Base-by-base conservation (phyloP, 2,329 filamentous ascomycete genomes). In the Calonectria montana region DNA sequence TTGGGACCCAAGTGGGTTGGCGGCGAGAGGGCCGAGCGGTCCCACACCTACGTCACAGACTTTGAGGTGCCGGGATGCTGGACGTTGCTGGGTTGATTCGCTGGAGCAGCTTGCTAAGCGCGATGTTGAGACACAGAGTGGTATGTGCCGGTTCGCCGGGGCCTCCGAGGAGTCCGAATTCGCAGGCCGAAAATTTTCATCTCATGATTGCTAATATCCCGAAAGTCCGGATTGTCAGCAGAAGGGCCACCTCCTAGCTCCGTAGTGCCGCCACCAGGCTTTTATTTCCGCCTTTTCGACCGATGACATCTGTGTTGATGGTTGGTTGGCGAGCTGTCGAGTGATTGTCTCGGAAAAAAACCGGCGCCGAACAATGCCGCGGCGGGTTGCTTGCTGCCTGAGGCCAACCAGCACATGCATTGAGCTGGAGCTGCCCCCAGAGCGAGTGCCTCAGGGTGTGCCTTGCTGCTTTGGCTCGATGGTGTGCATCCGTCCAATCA, bases 111-210 rank as follows among this genome's bases (percentile, higher is more conserved):
- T 57, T 57, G 53, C 31, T 59, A 59, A 59, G 31, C 53, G 53
- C 53, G 35, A 25, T 21, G n/a, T 59, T 39, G 35, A 39, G 21
- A 59, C 53, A 39, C 53, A 59, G 35, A 18, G 53, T 59, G 31
- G 53, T 39, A 59, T 39, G 53, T 39, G 53, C 53, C 53, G 64
- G 48, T n/a, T 66, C 50, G 65, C 65, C 65, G 65, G 50, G 16
- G 23, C 31, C 39, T 23, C 65, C 65, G 65, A 67, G 29, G 9
- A 21, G 18, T 47, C 65, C 65, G 65, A 67, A 25, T 59, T 59
- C 53, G 53, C 53, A 59, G 6, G 10, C 31, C 31, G 35, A 45
- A 45, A 43, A 13, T 45, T 62, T 31, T 53, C 43, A 16, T 62
- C 37, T 62, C 57, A 31, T 62, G 37, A 45, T 62, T 62, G 23